Base-by-base conservation (phyloP, 106 monocot species). In the Acorus gramineus region DNA sequence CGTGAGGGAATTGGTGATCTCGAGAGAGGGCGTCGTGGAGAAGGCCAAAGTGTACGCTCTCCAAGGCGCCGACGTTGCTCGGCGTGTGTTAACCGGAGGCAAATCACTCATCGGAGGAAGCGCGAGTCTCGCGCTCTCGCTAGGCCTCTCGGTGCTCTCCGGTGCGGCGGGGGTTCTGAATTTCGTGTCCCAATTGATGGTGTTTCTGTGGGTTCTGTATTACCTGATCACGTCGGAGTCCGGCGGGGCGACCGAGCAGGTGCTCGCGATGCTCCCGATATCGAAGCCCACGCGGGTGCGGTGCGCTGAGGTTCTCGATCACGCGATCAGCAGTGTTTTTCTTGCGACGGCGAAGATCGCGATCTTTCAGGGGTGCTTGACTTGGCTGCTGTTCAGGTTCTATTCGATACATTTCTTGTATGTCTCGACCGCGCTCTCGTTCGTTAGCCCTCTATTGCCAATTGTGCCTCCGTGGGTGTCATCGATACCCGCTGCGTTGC, bases 151-250 rank as follows among this genome's bases (percentile, higher is more conserved):
- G 28, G 61, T 86, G 3, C 49, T 79, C 59, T 83, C 82, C 4
- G 86, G 86, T 50, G 86, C 86, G 0, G 86, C 83, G 0, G 82
- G 77, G 47, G 76, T 86, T 42, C 5, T 86, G 10, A 83, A 86
- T 67, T 86, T 86, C 13, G 54, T 86, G 28, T 86, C 86, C 0
- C 78, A 86, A 48, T 55, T 82, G 59, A 86, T 61, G 77, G 82
- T 86, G 1, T 86, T 86, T 67, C 68, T 86, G 11, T 86, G 82
- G 86, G 73, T 86, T 42, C 63, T 86, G 64, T 86, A 79, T 61
- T 86, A 83, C 14, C 61, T 86, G 50, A 86, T 83, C 66, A 86
- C 86, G 2, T 73, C 80, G 2, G 82, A 79, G 45, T 77, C 79
- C 1, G 86, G 82, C 6, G 86, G 86, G 6, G 86, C 77, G 3